Evolutionary conservation across 83 land plant genomes (phyloP), one percentile per base, ranked within the genome.

Genomic region (Picea mariana): DNA sequence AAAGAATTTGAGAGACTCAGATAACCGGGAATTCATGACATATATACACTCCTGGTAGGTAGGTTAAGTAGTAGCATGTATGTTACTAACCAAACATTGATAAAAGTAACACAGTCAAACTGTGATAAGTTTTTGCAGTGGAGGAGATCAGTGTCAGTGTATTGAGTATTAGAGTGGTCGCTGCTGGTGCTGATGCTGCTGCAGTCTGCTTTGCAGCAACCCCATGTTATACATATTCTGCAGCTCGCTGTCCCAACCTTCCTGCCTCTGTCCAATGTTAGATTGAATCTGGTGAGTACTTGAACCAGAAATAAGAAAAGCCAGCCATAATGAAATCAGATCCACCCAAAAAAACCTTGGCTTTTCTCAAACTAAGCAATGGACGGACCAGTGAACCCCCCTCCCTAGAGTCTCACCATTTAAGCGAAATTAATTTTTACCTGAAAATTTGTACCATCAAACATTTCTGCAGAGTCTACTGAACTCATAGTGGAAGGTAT

Each of bases 61-160:
- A 13, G 38, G 78, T 76, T 76, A 52, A 26, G 78, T 24, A 76
- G 61, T 49, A 24, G 34, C 59, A 55, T 13, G 15, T 11, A 9
- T 52, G 58, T 52, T 52, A 52, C 58, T 11, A 76, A 76, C 78
- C 13, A 76, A 76, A 59, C 26, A 52, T 76, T 52, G 8, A 34
- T 13, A 52, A 21, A 76, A 76, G 23, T 52, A 5, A 17, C 60
- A 52, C 34, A 58, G 78, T 76, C 61, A 55, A 76, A 76, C 62
- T 76, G 26, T 52, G 58, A 21, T 52, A 76, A 76, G 78, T 52
- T 76, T 31, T 76, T 76, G 78, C 52, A 23, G 61, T 52, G 78
- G 78, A 76, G 58, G 58, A 76, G 18, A 76, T 76, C 31, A 76
- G 62, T 76, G 78, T 76, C 78, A 76, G 78, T 76, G 34, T 52